These are phyloP conservation scores for Talaromyces wortmannii DNA, from an alignment of 495 filamentous ascomycete species.

Conservation along the genomic window DNA sequence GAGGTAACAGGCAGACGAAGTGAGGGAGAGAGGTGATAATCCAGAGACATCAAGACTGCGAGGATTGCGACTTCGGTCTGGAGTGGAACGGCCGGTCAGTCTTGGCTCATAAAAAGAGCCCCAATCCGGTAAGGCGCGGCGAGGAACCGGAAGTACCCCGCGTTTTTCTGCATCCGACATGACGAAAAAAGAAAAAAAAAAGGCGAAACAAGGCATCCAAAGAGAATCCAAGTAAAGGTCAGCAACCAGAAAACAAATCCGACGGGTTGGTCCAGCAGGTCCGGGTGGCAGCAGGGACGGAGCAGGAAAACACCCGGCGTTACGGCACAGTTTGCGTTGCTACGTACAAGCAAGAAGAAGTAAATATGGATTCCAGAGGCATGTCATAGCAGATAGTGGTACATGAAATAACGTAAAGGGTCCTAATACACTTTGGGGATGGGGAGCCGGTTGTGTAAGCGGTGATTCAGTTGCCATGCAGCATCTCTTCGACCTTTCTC, in stretches of 20 bases:
- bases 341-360: background rate
- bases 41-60: background rate
- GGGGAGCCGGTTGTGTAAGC: background rate
- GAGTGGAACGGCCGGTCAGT: conserved; percentile 16
- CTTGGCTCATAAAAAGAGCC: conserved; percentile 6
- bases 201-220: background rate
- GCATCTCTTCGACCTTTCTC: background rate
- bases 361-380: background rate
- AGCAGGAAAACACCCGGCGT: background rate
- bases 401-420: background rate
- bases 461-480: background rate
- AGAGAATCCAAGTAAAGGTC: no score
- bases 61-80: background rate
- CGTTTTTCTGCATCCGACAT: background rate
- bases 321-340: background rate
- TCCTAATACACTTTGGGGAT: background rate
- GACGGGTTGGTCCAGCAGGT: background rate
- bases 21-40: background rate
- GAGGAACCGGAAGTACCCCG: background rate
- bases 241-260: no score
- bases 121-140: conserved; percentile 5
- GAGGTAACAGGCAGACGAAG: background rate
- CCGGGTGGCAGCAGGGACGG: background rate
- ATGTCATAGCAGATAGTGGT: background rate
- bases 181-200: background rate